phyloP scores from a whole-genome alignment of 805 yeast species.

The Ogataea paraovalis region DNA sequence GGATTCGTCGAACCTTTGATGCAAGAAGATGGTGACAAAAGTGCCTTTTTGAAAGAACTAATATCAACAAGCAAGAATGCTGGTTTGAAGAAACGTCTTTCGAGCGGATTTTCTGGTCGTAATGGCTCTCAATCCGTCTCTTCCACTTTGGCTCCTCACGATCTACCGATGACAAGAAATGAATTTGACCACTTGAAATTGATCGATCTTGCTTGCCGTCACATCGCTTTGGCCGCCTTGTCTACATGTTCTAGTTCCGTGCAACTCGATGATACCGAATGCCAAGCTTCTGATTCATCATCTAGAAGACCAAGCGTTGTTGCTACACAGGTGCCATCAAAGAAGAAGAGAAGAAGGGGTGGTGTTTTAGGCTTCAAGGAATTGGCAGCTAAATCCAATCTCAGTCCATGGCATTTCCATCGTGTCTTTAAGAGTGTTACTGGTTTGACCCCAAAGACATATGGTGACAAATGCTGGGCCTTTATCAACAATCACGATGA shows the following conservation, averaged over 20 bases:
- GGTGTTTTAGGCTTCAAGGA: conserved; percentile 83
- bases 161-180: conserved; percentile 42
- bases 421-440: conserved; percentile 83
- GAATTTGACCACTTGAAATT: conserved; percentile 66
- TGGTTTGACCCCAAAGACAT: conserved; percentile 82
- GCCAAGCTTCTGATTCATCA: no score
- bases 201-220: conserved; percentile 77
- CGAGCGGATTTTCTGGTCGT: conserved; percentile 24
- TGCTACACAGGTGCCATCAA: conserved; percentile 20
- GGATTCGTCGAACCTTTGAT: conserved; percentile 54
- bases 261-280: conserved; percentile 3
- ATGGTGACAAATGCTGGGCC: conserved; percentile 79
- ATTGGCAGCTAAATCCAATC: conserved; percentile 75
- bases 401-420: conserved; percentile 92
- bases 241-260: conserved; percentile 21
- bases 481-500: conserved; percentile 38
- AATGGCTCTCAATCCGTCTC: not conserved
- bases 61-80: conserved; percentile 12
- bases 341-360: conserved; percentile 61
- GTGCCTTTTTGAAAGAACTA: conserved; percentile 23
- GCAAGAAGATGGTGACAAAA: conserved; percentile 41
- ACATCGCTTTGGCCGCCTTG: conserved; percentile 71
- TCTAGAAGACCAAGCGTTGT: conserved; percentile 7
- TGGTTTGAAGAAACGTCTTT: conserved; percentile 15
- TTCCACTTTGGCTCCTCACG: conserved; percentile 13